These are phyloP conservation scores for Rhizoclosmatium sp. DNA, from an alignment of 192 early-diverging fungal genomes.

Conservation along the genomic window DNA sequence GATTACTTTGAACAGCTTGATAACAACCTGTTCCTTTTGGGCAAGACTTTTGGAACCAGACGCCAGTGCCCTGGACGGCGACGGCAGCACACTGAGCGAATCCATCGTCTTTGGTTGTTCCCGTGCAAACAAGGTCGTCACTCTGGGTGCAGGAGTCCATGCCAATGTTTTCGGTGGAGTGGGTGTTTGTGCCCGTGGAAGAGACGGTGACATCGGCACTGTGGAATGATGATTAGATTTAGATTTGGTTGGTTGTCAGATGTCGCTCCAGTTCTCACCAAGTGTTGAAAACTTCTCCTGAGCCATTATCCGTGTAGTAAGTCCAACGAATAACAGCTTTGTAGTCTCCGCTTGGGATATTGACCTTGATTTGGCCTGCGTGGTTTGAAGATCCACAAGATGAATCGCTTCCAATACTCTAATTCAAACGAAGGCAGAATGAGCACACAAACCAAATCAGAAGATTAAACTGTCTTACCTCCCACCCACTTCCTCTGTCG, in stretches of 20 bases:
- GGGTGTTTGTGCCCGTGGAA: constrained; percentile 6
- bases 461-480: neutral
- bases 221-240: too few relatives aligned
- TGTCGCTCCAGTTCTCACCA: constrained; percentile 15
- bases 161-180: neutral
- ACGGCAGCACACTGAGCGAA: constrained; percentile 6
- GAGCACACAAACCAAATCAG: neutral
- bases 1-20: neutral
- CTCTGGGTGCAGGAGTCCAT: neutral
- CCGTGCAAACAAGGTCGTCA: constrained; percentile 13
- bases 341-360: constrained; percentile 7
- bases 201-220: constrained; percentile 25
- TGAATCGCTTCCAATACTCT: neutral
- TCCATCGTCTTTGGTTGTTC: constrained; percentile 8
- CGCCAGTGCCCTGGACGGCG: neutral
- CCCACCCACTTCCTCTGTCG: neutral
- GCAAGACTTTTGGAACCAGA: constrained; percentile 16
- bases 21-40: neutral
- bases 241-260: neutral
- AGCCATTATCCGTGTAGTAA: constrained; percentile 19
- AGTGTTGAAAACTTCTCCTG: constrained; percentile 23
- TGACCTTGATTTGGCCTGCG: neutral
- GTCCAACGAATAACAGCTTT: constrained; percentile 2
- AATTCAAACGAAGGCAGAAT: neutral
- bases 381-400: neutral